Conservation (phyloP, 2,329 filamentous ascomycete genomes). For the Tolypocladium capitatum region DNA sequence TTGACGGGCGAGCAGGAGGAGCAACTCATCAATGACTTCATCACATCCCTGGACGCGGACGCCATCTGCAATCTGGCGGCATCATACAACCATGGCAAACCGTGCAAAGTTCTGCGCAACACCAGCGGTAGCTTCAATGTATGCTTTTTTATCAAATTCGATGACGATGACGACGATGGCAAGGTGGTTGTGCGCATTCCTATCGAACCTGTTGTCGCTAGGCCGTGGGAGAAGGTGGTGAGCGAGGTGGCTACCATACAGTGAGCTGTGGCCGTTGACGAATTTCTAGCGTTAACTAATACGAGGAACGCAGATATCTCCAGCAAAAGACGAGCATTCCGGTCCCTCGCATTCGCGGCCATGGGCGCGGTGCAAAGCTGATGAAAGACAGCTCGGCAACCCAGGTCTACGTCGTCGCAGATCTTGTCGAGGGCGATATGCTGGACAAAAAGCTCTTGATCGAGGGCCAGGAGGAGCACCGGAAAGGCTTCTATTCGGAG, state of each 20-base stretch:
- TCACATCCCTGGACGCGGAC: too few species aligned
- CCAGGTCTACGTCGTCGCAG: conserved; percentile 11
- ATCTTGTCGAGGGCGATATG: not conserved
- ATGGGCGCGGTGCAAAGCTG: conserved; percentile 6
- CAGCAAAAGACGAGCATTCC: conserved; percentile 9
- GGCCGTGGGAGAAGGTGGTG: conserved; percentile 12
- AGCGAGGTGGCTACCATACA: conserved; percentile 13
- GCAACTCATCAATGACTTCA: too few species aligned
- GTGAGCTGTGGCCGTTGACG: conserved; percentile 2
- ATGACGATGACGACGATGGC: conserved; percentile 2
- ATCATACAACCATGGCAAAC: too few species aligned
- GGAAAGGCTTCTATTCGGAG: conserved; percentile 10
- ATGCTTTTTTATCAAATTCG: conserved; percentile 11
- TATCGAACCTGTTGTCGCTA: conserved; percentile 9
- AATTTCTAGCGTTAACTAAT: not conserved
- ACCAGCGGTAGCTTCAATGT: conserved; percentile 11
- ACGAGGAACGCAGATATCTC: conserved; percentile 8
- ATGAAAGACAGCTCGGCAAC: not conserved
- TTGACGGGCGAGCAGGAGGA: too few species aligned
- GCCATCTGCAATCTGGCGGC: too few species aligned
- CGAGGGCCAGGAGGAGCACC: conserved; percentile 1
- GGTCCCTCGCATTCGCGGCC: conserved; percentile 9
- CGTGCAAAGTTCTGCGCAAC: too few species aligned
- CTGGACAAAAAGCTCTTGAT: conserved; percentile 7
- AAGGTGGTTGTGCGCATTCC: conserved; percentile 13